These are phyloP conservation scores for Exophiala viscosa DNA, from an alignment of 2,329 filamentous ascomycete genomes.

Conservation along the genomic window DNA sequence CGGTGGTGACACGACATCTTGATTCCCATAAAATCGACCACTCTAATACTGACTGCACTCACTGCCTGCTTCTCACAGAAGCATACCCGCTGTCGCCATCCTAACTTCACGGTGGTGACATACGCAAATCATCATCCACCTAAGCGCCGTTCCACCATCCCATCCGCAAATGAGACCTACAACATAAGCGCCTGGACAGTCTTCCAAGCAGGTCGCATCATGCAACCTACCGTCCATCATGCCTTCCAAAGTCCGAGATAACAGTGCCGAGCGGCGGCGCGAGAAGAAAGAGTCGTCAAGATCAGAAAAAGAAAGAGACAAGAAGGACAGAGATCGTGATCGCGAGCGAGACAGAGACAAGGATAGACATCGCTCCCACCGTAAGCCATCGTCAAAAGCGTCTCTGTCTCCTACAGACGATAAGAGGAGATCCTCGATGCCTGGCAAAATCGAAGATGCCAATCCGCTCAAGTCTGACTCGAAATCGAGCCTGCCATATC, in stretches of 20 bases:
- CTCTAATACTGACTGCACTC: neutral
- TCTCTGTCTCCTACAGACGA: conserved; percentile 28
- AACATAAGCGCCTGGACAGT: conserved; percentile 23
- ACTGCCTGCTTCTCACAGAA: neutral
- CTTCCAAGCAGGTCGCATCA: conserved; percentile 19
- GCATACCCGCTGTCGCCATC: neutral
- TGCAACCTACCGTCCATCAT: conserved; percentile 25
- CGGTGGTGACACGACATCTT: conserved; percentile 15
- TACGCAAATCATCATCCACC: conserved; percentile 1
- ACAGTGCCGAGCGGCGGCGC: conserved; percentile 24
- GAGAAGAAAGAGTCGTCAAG: conserved; percentile 24
- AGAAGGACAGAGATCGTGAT: conserved; percentile 13
- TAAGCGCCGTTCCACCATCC: conserved; percentile 17
- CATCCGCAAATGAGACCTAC: conserved; percentile 17
- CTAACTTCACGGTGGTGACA: conserved; percentile 6
- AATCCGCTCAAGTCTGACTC: conserved; percentile 32
- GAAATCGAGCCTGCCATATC: conserved; percentile 64
- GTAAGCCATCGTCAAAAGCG: conserved; percentile 25
- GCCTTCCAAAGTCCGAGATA: conserved; percentile 28
- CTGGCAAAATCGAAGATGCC: conserved; percentile 22
- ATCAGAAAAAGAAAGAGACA: conserved; percentile 23
- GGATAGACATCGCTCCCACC: conserved; percentile 22
- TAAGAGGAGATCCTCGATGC: conserved; percentile 32
- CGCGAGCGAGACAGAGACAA: conserved; percentile 17
- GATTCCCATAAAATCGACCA: neutral